Evolutionary conservation across 2,329 filamentous ascomycete genomes (phyloP).

Genomic region (Pyricularia sp.): DNA sequence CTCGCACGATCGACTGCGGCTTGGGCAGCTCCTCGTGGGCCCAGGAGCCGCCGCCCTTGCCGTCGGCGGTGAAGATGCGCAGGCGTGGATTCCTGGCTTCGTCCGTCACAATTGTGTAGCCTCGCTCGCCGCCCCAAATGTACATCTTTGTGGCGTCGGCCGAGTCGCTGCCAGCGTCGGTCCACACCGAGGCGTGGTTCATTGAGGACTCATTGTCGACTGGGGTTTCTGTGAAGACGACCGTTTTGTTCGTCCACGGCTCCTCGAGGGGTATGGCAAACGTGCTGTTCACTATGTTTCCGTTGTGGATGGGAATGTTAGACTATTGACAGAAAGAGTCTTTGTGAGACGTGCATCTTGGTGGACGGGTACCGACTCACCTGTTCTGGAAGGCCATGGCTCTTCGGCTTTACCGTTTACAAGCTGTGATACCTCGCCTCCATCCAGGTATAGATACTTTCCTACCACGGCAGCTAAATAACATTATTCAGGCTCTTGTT

Average conservation of each 20-base stretch:
- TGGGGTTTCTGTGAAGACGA: neutral
- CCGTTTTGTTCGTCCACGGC: neutral
- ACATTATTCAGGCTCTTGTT: neutral
- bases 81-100: neutral
- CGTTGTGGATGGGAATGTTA: neutral
- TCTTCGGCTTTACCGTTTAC: neutral
- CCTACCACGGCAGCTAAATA: neutral
- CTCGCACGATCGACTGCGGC: neutral
- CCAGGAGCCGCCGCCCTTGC: neutral
- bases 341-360: neutral
- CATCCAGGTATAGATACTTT: slow-evolving; percentile 4
- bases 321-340: neutral
- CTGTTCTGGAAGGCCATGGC: neutral
- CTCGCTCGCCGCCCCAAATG: slow-evolving; percentile 3
- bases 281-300: neutral
- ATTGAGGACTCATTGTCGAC: neutral
- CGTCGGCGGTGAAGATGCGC: neutral
- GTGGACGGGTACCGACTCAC: neutral
- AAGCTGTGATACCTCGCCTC: slow-evolving; percentile 4
- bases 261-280: neutral
- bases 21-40: neutral
- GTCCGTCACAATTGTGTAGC: neutral
- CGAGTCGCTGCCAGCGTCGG: neutral
- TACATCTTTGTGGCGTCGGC: neutral
- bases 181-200: neutral